Base-by-base conservation (phyloP, 1,284 basidiomycete genomes). In the Leccinum holopus region DNA sequence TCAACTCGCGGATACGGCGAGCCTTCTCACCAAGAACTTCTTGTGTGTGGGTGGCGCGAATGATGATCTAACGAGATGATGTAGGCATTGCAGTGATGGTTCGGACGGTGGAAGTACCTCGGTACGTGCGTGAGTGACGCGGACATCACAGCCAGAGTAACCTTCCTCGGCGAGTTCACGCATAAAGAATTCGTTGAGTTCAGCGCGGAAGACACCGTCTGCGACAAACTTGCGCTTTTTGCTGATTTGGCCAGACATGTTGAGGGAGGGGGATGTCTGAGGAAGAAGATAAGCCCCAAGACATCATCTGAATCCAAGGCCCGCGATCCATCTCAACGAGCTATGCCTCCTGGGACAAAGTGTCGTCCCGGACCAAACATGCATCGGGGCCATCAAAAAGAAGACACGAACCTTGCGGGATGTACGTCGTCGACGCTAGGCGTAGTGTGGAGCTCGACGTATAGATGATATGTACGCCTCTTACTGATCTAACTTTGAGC, bases 21-120 rank as follows among this genome's bases (percentile, higher is more conserved):
- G 97, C 97, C 84, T 99, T 98, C 85, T 99, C 97, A 76, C 97
- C 97, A 71, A 99, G 88, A 72, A 99, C 97, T 80, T 99, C 97
- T 82, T 99, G 97, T 70, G 97, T 99, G 86, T 98, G 97, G 75
- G 97, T 98, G 67, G 97, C 97, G 75, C 97, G 95, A 82, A 99
- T 98, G 84, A 99, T 99, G 78, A 99, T 98, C 91, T 94, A 68
- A n/a, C 58, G 30, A 47, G 41, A 54, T 55, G 51, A 56, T 44
- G 28, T 62, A 44, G 65, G 55, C 57, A 51, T 35, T 33, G 58
- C 16, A 57, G 59, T 4, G 25, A 49, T 63, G 16, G 16, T 39
- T 61, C 51, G 49, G 65, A 35, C 37, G 54, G 47, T 41, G 21
- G 6, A 67, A 76, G 61, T 71, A 92, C 91, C 82, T 99, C 97